Conservation (phyloP, 306 rosid species). For the Abrus precatorius region DNA sequence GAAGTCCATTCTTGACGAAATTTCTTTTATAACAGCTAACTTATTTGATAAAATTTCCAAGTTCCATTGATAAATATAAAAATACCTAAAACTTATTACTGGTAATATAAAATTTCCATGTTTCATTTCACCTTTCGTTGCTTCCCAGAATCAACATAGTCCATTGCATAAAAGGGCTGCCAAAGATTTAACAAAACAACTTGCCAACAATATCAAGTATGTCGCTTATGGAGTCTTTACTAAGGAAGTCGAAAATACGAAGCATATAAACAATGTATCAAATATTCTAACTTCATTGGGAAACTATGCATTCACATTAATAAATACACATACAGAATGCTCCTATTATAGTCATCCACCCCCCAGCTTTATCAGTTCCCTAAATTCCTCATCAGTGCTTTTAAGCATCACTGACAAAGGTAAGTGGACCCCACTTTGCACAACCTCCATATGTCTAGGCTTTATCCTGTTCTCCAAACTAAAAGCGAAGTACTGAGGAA, state of each 20-base stretch:
- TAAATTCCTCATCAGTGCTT: conserved; percentile 81
- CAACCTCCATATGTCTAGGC: conserved; percentile 75
- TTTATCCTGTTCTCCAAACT: conserved; percentile 94
- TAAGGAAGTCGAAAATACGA: conserved; percentile 12
- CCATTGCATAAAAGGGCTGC: background rate
- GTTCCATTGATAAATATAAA: conserved; percentile 23
- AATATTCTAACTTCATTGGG: background rate
- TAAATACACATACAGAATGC: conserved; percentile 26
- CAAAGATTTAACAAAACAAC: conserved; percentile 26
- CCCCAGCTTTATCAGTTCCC: conserved; percentile 51
- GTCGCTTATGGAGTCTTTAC: background rate
- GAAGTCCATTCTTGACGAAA: background rate
- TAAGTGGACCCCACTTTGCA: conserved; percentile 60
- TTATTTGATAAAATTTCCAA: background rate
- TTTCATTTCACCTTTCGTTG: conserved; percentile 26
- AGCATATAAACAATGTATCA: conserved; percentile 36
- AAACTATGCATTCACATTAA: conserved; percentile 28
- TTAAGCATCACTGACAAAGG: conserved; percentile 82
- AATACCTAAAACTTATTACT: background rate
- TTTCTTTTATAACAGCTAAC: conserved; percentile 25
- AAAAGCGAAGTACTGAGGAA: conserved; percentile 90
- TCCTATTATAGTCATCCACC: conserved; percentile 38
- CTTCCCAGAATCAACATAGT: conserved; percentile 27
- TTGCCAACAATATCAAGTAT: conserved; percentile 8
- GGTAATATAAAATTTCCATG: too few species aligned